Evolutionary conservation across 2,329 filamentous ascomycete species (phyloP).

Genomic region (Fusarium napiforme): DNA sequence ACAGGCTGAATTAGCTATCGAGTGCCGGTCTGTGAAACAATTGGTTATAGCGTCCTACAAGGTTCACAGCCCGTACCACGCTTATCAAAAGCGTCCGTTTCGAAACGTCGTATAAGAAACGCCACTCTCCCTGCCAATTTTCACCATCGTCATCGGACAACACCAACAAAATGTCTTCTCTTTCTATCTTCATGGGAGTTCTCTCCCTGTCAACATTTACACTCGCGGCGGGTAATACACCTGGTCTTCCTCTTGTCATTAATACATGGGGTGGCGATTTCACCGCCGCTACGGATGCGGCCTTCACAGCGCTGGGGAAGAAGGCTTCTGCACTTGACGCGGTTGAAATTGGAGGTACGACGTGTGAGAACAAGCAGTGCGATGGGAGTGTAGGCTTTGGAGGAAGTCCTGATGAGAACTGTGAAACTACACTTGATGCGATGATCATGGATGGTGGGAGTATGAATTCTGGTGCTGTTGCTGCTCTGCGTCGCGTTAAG

Average conservation of each 20-base stretch:
- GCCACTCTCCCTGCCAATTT: constrained; percentile 18
- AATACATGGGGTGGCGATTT: constrained; percentile 67
- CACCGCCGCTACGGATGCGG: constrained; percentile 62
- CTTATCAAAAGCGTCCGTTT: constrained; percentile 17
- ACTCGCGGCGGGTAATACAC: constrained; percentile 44
- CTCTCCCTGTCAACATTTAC: constrained; percentile 19
- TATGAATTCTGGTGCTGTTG: constrained; percentile 66
- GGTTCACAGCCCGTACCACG: constrained; percentile 13
- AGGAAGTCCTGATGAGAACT: constrained; percentile 65
- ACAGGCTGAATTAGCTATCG: constrained; percentile 5
- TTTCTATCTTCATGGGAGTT: constrained; percentile 4
- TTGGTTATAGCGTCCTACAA: constrained; percentile 16
- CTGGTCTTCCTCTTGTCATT: constrained; percentile 60
- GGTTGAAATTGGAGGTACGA: constrained; percentile 61
- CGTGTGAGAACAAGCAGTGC: constrained; percentile 64
- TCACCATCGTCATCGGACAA: not conserved
- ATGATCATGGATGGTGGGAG: constrained; percentile 66
- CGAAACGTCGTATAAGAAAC: constrained; percentile 24
- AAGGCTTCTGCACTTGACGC: constrained; percentile 59
- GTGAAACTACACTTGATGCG: constrained; percentile 69
- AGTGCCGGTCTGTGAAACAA: not conserved
- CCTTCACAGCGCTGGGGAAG: constrained; percentile 53
- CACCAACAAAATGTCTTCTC: constrained; percentile 11
- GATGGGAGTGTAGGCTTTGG: constrained; percentile 66
- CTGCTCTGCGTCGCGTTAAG: constrained; percentile 59